These are phyloP conservation scores for Nemania abortiva DNA, from an alignment of 2,329 filamentous ascomycete genomes.

Conservation along the genomic window DNA sequence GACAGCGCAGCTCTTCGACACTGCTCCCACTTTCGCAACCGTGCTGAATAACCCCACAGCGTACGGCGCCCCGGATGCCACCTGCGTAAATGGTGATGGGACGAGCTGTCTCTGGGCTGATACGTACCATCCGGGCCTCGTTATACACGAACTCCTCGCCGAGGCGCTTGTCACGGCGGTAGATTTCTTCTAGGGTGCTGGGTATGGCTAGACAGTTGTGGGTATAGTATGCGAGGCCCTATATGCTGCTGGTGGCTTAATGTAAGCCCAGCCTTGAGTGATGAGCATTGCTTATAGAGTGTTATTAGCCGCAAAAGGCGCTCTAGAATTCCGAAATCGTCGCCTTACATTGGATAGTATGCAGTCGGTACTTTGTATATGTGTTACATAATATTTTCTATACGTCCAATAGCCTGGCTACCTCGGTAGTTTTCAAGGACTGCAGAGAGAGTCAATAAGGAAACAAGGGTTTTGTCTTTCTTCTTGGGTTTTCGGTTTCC, in stretches of 20 bases:
- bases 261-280: neutral
- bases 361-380: neutral
- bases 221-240: neutral
- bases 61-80: conserved; percentile 42
- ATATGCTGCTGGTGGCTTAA: neutral
- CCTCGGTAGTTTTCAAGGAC: too few relatives aligned
- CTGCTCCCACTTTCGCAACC: conserved; percentile 33
- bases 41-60: conserved; percentile 40
- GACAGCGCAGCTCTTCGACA: conserved; percentile 40
- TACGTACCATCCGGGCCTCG: conserved; percentile 40
- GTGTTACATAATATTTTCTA: neutral
- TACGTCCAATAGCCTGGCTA: neutral
- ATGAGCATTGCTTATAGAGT: too few relatives aligned
- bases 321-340: neutral
- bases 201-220: neutral
- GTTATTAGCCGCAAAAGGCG: neutral
- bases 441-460: too few relatives aligned
- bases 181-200: conserved; percentile 37
- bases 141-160: conserved; percentile 39
- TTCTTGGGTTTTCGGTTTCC: too few relatives aligned
- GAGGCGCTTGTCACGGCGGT: conserved; percentile 35
- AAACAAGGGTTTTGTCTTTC: too few relatives aligned
- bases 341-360: neutral
- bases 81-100: conserved; percentile 39
- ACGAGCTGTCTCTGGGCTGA: conserved; percentile 42